Percentiles rank a stretch among this genome's conserved stretches.
phyloP scores from a whole-genome alignment of 352 stramenopile genomes.

The Phytopythium vexans region DNA sequence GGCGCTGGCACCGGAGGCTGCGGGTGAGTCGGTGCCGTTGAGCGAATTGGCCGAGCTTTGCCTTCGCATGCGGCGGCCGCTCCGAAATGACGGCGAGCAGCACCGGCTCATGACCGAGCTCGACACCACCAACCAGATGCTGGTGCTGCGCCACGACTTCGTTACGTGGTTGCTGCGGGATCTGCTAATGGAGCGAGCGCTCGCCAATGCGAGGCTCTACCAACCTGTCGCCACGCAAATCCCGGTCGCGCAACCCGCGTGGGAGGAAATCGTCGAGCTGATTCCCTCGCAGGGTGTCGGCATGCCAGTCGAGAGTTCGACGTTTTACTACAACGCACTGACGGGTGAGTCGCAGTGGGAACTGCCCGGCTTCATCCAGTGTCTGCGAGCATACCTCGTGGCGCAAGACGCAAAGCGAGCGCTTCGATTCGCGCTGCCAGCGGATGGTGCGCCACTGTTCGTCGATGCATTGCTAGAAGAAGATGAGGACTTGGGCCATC shows the following conservation, averaged over 20 bases:
- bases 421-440: constrained; percentile 2
- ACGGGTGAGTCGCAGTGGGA: constrained; percentile 56
- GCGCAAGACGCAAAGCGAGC: constrained; percentile 16
- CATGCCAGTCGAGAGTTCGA: constrained; percentile 4
- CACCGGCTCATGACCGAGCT: constrained; percentile 45
- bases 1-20: constrained; percentile 26
- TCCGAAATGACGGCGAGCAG: constrained; percentile 44
- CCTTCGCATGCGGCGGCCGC: constrained; percentile 24
- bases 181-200: constrained; percentile 21
- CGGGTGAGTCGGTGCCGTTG: constrained; percentile 32
- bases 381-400: constrained; percentile 26
- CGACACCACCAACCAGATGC: constrained; percentile 59
- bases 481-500: background rate
- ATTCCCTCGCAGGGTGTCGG: constrained; percentile 3
- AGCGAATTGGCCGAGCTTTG: constrained; percentile 52
- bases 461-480: constrained; percentile 4
- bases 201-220: constrained; percentile 6
- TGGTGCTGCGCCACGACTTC: constrained; percentile 48
- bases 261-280: constrained; percentile 46
- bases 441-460: constrained; percentile 14
- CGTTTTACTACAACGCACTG: constrained; percentile 50
- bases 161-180: constrained; percentile 48
- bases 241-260: constrained; percentile 24
- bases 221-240: constrained; percentile 8
- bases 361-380: constrained; percentile 33